Evolutionary conservation across 768 basidiomycete species (phyloP).

Genomic region (Scleroderma bovista): DNA sequence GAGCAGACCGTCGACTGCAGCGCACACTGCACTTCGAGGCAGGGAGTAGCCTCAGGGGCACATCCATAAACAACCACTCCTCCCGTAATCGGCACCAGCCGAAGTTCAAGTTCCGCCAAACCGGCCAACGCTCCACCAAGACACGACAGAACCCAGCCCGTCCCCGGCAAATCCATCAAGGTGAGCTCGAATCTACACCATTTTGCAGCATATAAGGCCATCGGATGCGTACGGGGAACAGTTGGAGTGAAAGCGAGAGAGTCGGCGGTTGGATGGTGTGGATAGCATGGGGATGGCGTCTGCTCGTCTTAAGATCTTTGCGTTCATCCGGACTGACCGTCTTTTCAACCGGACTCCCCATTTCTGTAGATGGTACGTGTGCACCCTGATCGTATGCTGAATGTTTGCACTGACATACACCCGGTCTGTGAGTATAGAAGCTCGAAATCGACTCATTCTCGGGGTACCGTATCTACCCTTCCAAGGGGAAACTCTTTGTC

Average conservation of each 20-base stretch:
- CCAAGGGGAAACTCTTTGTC: slow-evolving; percentile 93
- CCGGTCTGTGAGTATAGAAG: slow-evolving; percentile 56
- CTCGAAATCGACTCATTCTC: slow-evolving; percentile 99
- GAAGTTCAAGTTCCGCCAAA: slow-evolving; percentile 22
- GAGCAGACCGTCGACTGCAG: no score
- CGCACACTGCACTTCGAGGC: no score
- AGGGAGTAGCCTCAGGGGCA: no score
- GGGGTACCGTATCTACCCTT: slow-evolving; percentile 95
- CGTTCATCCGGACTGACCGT: slow-evolving; percentile 16
- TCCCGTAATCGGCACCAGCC: slow-evolving; percentile 21
- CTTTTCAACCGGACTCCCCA: not conserved
- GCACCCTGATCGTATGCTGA: not conserved
- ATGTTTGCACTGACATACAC: not conserved
- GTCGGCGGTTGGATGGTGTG: slow-evolving; percentile 39
- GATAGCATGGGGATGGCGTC: slow-evolving; percentile 33
- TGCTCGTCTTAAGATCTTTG: not conserved
- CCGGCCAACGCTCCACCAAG: slow-evolving; percentile 8
- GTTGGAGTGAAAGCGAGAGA: slow-evolving; percentile 7
- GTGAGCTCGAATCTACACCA: slow-evolving; percentile 42
- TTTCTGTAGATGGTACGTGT: slow-evolving; percentile 22
- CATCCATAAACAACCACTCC: no score
- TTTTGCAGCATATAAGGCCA: slow-evolving; percentile 8
- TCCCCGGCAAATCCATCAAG: slow-evolving; percentile 47
- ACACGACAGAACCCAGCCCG: slow-evolving; percentile 17
- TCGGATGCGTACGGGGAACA: slow-evolving; percentile 7